Evolutionary conservation across 176 grass and related monocot species (phyloP), one percentile per base, ranked within the genome.

Genomic region (Avena eriantha): DNA sequence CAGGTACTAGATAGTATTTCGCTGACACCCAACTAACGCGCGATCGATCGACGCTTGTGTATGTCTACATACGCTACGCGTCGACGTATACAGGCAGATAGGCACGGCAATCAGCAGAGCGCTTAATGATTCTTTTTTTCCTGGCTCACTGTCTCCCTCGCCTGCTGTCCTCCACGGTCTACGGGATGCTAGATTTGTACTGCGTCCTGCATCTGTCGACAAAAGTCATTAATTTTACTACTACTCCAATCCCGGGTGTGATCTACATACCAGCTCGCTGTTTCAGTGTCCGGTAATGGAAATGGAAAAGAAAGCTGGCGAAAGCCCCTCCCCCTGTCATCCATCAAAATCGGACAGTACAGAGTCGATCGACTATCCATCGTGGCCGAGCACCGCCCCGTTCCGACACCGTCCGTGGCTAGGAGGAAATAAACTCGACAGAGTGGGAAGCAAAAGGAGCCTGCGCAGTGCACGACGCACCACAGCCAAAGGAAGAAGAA

Each of bases 371-470:
- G 29, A 29, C 29, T 29, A 29, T 29, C 29, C 29, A 29, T 80
- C 76, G 74, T 84, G 81, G 75, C 26, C 13, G 18, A 47, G 59
- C 86, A 82, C 72, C 18, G 80, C 35, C 35, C 79, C 64, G 13
- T 59, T 58, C 45, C 71, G 24, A 3, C 4, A 17, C 31, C 16
- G 29, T 29, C 13, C 15, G 14, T 69, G 18, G 65, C 29, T 18
- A 69, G 66, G 48, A 17, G 24, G 46, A 51, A 70, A 79, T 33
- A 53, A n/a, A 45, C 78, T 14, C 6, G 78, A 65, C 21, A 35
- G 24, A 80, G 77, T 76, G 82, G 81, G 58, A 47, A 36, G 14
- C 29, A 58, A 89, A 89, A 89, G 87, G 76, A 54, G 36, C n/a
- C 82, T 3, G 39, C 50, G 58, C 31, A 90, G 83, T 70, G 83